Percentiles rank a stretch among this genome's conserved stretches.
These are phyloP conservation scores for Termitomyces sp. DNA, from an alignment of 768 basidiomycete species.

Conservation along the genomic window DNA sequence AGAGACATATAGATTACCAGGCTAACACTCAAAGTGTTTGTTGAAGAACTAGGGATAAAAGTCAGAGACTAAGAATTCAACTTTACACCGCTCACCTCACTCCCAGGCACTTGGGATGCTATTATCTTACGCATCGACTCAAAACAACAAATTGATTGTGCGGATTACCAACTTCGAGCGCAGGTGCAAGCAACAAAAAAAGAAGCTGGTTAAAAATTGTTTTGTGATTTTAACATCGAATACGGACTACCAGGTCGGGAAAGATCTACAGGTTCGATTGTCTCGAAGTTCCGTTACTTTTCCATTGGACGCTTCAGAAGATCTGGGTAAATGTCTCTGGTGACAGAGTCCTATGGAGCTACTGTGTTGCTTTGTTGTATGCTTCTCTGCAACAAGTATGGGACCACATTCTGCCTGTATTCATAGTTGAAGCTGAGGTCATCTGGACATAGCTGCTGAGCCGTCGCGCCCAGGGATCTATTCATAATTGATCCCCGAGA, in stretches of 20 bases:
- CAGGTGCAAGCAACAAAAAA: conserved; percentile 43
- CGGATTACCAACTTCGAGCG: conserved; percentile 15
- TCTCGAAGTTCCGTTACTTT: neutral
- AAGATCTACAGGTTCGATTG: too few relatives aligned
- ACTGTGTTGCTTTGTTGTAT: neutral
- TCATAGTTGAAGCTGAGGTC: neutral
- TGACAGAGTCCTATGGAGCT: neutral
- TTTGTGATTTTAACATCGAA: neutral
- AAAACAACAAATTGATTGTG: too few relatives aligned
- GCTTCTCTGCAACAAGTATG: neutral
- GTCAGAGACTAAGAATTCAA: too few relatives aligned
- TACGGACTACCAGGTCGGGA: neutral
- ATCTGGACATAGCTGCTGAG: neutral
- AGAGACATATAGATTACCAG: too few relatives aligned
- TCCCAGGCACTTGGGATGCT: too few relatives aligned
- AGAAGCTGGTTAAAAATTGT: conserved; percentile 36
- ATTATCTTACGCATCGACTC: too few relatives aligned
- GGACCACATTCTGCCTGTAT: neutral
- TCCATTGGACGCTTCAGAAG: neutral
- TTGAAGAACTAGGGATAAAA: too few relatives aligned
- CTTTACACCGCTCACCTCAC: too few relatives aligned
- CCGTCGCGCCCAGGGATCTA: neutral
- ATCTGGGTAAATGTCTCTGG: neutral
- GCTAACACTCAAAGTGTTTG: too few relatives aligned
- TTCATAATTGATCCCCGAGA: neutral